phyloP scores from a whole-genome alignment of 148 eudicot genomes.

The Rhododendron griersonianum region DNA sequence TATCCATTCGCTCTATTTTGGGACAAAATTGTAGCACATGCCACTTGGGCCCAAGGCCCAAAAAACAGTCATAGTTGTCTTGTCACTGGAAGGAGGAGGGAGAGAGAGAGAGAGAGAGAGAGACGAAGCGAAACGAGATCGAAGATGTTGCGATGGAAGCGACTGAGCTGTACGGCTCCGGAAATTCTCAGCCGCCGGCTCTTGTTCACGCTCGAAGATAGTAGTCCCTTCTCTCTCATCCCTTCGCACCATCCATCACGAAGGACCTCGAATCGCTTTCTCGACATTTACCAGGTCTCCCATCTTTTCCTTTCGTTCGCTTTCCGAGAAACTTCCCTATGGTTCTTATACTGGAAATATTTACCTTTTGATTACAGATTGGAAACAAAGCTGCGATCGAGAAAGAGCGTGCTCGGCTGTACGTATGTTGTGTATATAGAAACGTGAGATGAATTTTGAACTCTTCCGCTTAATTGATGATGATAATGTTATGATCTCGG shows the following conservation, averaged over 20 bases:
- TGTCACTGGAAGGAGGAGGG: background rate
- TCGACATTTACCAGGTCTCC: constrained; percentile 75
- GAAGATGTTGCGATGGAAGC: constrained; percentile 48
- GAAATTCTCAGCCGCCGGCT: constrained; percentile 17
- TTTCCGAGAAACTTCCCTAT: background rate
- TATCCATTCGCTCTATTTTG: background rate
- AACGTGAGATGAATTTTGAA: constrained; percentile 8
- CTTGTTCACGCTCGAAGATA: constrained; percentile 11
- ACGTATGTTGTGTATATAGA: constrained; percentile 17
- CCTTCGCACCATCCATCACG: constrained; percentile 35
- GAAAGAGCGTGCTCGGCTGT: constrained; percentile 94
- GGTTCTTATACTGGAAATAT: background rate
- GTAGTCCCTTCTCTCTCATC: constrained; percentile 17
- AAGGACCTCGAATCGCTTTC: constrained; percentile 54
- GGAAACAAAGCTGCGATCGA: constrained; percentile 77
- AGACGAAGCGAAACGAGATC: constrained; percentile 2
- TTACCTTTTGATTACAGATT: constrained; percentile 39
- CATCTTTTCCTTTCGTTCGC: background rate
- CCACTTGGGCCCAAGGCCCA: background rate
- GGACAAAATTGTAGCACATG: background rate
- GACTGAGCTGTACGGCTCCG: constrained; percentile 21
- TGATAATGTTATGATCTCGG: constrained; percentile 38
- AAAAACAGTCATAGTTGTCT: background rate
- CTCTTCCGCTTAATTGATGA: constrained; percentile 11
- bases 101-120: background rate